Evolutionary conservation across 768 basidiomycete genomes (phyloP), one percentile per base, ranked within the genome.

Genomic region (Boletus rubropictus): DNA sequence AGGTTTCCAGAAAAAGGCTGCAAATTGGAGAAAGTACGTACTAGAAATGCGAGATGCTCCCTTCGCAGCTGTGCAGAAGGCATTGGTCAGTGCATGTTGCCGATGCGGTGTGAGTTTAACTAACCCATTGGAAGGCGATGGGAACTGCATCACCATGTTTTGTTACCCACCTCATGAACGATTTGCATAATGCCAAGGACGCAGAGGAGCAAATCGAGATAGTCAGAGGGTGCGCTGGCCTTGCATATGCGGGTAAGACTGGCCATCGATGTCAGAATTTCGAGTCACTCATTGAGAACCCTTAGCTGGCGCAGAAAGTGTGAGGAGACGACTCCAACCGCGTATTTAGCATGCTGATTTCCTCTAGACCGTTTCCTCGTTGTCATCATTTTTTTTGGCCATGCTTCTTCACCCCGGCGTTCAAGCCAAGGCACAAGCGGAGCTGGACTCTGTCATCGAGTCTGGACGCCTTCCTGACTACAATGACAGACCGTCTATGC

Each of bases 21-120:
- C 66, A n/a, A 61, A 71, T 44, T 78, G 78, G 77, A 73, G 71
- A 37, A 61, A 59, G 27, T 71, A 72, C 28, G 71, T 76, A 10
- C 60, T 69, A 34, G 71, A 73, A 45, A 78, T 79, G 78, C 69
- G 69, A 33, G 69, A 78, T 22, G 57, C 62, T 6, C 79, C 79
- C 2, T 69, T 74, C 47, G 57, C 59, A 18, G 61, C 66, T 20
- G 71, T 71, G 2, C 60, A 66, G 45, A 55, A 65, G 12, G 60
- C 67, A 25, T 57, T 76, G 52, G 78, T 76, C 46, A 44, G 67
- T 54, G 12, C 31, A 34, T 17, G 20, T 39, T 9, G 0, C 12
- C n/a, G 25, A 15, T 29, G 15, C 2, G 11, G 6, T 25, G 0
- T 28, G 12, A 5, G 1, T 22, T 5, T 11, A 35, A 14, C 48